Base-by-base conservation (phyloP, 306 rosid genomes). In the Cyamopsis tetragonoloba region DNA sequence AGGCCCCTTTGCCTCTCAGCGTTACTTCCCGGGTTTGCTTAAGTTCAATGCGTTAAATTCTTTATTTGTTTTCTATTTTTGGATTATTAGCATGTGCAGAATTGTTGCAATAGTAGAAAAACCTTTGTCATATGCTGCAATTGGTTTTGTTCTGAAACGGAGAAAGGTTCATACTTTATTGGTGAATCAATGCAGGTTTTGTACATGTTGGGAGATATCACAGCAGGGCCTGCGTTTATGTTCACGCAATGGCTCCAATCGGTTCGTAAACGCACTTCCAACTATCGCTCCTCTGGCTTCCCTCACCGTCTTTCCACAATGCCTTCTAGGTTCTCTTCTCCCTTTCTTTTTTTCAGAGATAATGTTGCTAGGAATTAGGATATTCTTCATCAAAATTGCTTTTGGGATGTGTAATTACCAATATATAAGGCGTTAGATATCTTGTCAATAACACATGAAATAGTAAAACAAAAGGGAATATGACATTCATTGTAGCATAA, bases 161-260 rank as follows among this genome's bases (percentile, higher is more conserved):
- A 18, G 2, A 55, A 70, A 42, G 32, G 0, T 57, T 39, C 6
- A 38, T 35, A 31, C 42, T 27, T 59, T 18, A 39, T 69, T 53
- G 60, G 19, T 58, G 55, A 23, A 11, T 58, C 17, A 76, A 73
- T 86, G 77, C 84, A 92, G 97, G 88, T 86, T 13, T 83, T 89
- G 88, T 86, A 81, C 78, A 84, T 89, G 98, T 81, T 89, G 87
- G 96, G 96, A 46, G 98, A 89, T 51, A 88, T 93, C 48, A 71
- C 96, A 2, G 57, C 95, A 22, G 91, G 88, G 68, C 89, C 91
- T 27, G 92, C 93, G 42, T 84, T 39, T 56, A 82, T 77, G 75
- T 85, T 92, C 81, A 78, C 90, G 13, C 88, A 88, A 80, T 93
- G 98, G 98, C 87, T 93, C 65, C 95, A 89, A 68, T 79, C 73